A percentile compares a stretch with the other conserved stretches of the same genome.
phyloP scores from a whole-genome alignment of 2,329 filamentous ascomycete species.

The Pseudohalonectria lignicola region DNA sequence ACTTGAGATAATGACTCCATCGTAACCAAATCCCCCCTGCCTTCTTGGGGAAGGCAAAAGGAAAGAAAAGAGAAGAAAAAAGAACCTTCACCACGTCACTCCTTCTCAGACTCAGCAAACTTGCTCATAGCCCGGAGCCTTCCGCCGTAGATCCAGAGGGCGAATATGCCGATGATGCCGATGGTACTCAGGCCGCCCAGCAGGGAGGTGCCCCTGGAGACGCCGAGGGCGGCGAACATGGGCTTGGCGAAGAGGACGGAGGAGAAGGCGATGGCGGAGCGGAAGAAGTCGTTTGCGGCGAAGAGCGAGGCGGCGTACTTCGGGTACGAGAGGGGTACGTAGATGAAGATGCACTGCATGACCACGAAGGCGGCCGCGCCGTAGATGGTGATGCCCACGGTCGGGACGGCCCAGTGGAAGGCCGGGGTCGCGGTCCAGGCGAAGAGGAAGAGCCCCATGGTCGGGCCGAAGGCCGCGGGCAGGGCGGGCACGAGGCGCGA shows the following conservation, averaged over 20 bases:
- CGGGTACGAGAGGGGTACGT: slow-evolving; percentile 44
- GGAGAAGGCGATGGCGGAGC: slow-evolving; percentile 45
- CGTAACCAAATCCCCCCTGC: no score
- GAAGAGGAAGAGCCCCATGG: slow-evolving; percentile 65
- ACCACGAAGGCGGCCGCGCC: slow-evolving; percentile 39
- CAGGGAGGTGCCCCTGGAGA: slow-evolving; percentile 44
- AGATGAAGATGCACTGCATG: slow-evolving; percentile 50
- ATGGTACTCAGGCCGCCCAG: slow-evolving; percentile 43
- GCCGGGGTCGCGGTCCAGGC: slow-evolving; percentile 55
- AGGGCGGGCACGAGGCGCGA: slow-evolving; percentile 44
- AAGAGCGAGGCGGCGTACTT: slow-evolving; percentile 48
- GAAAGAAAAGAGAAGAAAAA: background rate
- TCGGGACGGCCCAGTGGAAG: slow-evolving; percentile 62
- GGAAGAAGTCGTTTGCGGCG: slow-evolving; percentile 49
- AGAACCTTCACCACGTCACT: background rate
- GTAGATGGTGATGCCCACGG: slow-evolving; percentile 50
- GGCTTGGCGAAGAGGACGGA: slow-evolving; percentile 50
- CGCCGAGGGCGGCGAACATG: slow-evolving; percentile 46
- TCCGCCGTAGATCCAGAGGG: slow-evolving; percentile 46
- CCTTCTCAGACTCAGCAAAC: slow-evolving; percentile 32
- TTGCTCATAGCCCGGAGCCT: slow-evolving; percentile 42
- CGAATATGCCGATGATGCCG: slow-evolving; percentile 47
- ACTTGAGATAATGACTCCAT: no score
- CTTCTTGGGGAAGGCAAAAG: background rate
- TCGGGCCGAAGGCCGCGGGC: slow-evolving; percentile 37